phyloP scores from a whole-genome alignment of 192 early-diverging fungal genomes.

The Entophlyctis helioformis region DNA sequence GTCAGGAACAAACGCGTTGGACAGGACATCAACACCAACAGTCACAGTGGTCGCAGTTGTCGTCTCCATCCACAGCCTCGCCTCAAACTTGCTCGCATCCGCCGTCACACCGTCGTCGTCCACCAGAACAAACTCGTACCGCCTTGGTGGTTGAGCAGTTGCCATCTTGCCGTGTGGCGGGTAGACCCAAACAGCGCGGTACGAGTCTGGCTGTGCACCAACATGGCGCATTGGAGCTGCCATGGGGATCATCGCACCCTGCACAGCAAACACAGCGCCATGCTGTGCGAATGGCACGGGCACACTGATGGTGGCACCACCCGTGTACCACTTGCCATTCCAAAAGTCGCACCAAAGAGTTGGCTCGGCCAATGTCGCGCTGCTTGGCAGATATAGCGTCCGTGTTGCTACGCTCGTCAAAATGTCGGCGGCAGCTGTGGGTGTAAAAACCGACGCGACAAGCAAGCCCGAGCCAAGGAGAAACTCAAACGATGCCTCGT shows the following conservation, averaged over 20 bases:
- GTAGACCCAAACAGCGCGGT: slow-evolving; percentile 26
- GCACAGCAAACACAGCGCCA: slow-evolving; percentile 26
- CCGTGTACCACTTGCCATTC: slow-evolving; percentile 22
- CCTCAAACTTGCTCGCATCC: slow-evolving; percentile 21
- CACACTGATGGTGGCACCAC: slow-evolving; percentile 17
- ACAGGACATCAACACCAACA: slow-evolving; percentile 15
- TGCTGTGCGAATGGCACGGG: slow-evolving; percentile 22
- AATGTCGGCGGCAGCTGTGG: slow-evolving; percentile 4
- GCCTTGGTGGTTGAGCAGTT: not conserved
- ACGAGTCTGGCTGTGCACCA: slow-evolving; percentile 18
- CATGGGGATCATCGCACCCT: slow-evolving; percentile 25
- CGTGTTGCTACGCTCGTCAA: too few species aligned
- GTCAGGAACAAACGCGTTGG: slow-evolving; percentile 10
- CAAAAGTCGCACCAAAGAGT: slow-evolving; percentile 37
- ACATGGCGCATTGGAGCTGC: slow-evolving; percentile 27
- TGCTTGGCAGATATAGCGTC: too few species aligned
- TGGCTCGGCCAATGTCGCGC: slow-evolving; percentile 10
- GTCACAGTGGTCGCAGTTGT: slow-evolving; percentile 6
- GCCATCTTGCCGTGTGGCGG: slow-evolving; percentile 10
- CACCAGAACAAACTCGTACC: slow-evolving; percentile 8
- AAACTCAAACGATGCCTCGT: slow-evolving; percentile 33
- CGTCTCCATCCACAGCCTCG: slow-evolving; percentile 18
- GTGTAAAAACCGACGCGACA: slow-evolving; percentile 36
- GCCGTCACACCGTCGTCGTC: slow-evolving; percentile 39
- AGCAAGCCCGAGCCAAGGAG: slow-evolving; percentile 38